A percentile compares a stretch with the other conserved stretches of the same genome.
phyloP scores from a whole-genome alignment of 768 basidiomycete genomes.

The Jaapia argillacea region DNA sequence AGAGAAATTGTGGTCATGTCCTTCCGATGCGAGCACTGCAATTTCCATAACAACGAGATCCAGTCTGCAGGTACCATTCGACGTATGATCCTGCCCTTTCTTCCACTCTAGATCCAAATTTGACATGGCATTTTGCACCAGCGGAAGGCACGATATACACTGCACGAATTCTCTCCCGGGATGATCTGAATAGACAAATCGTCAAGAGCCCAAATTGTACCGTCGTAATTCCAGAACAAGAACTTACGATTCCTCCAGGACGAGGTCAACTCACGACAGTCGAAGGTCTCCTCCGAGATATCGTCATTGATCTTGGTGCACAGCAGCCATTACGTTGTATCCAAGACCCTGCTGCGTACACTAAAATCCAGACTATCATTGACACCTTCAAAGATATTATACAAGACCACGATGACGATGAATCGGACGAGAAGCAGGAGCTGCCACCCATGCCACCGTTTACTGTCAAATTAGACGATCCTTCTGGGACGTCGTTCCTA shows the following conservation, averaged over 20 bases:
- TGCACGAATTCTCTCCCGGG: slow-evolving; percentile 57
- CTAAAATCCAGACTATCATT: slow-evolving; percentile 70
- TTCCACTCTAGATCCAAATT: neutral
- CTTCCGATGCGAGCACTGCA: slow-evolving; percentile 93
- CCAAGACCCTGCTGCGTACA: slow-evolving; percentile 62
- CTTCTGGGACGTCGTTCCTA: slow-evolving; percentile 93
- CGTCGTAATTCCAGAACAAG: slow-evolving; percentile 76
- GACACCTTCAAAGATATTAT: slow-evolving; percentile 54
- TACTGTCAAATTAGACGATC: slow-evolving; percentile 84
- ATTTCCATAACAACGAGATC: slow-evolving; percentile 83
- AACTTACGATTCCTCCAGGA: slow-evolving; percentile 82
- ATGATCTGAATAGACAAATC: slow-evolving; percentile 87
- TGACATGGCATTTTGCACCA: slow-evolving; percentile 20
- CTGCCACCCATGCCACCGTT: slow-evolving; percentile 51
- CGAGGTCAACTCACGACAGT: slow-evolving; percentile 95
- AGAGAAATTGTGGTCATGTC: slow-evolving; percentile 93
- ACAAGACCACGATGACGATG: slow-evolving; percentile 30
- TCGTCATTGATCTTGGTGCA: slow-evolving; percentile 65
- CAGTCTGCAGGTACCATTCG: slow-evolving; percentile 83
- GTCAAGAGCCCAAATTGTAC: slow-evolving; percentile 82
- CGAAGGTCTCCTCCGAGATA: slow-evolving; percentile 83
- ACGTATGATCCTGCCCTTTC: slow-evolving; percentile 38
- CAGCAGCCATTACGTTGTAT: slow-evolving; percentile 81
- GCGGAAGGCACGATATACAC: slow-evolving; percentile 84
- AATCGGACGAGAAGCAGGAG: slow-evolving; percentile 16